Percentiles rank a stretch among this genome's conserved stretches.
Conservation (phyloP, 768 basidiomycete genomes). For the Calocera viscosa region DNA sequence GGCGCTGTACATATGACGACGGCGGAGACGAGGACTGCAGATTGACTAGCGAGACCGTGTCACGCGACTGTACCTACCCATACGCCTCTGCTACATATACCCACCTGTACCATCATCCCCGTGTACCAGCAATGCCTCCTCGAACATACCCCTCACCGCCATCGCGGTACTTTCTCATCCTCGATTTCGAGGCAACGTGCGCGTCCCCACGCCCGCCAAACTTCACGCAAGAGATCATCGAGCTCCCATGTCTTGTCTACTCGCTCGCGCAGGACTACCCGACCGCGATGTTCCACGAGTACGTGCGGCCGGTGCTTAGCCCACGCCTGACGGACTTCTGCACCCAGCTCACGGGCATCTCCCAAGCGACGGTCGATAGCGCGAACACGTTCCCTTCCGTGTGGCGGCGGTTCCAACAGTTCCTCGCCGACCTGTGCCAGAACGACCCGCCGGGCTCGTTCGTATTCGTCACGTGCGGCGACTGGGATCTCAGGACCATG, state of each 20-base stretch:
- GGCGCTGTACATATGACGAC: neutral
- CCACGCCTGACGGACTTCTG: constrained; percentile 14
- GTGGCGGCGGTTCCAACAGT: constrained; percentile 11
- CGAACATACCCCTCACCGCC: neutral
- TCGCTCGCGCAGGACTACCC: neutral
- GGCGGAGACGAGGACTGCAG: neutral
- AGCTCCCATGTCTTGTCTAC: constrained; percentile 8
- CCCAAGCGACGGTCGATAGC: constrained; percentile 14
- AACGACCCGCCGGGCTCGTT: constrained; percentile 3
- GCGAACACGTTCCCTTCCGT: constrained; percentile 11
- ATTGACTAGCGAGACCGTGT: neutral
- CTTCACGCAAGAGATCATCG: constrained; percentile 11
- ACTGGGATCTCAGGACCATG: constrained; percentile 13
- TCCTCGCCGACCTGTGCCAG: neutral
- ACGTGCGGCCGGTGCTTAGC: constrained; percentile 8
- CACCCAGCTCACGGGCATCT: constrained; percentile 14
- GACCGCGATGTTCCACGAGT: constrained; percentile 11
- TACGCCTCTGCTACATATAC: too few relatives aligned
- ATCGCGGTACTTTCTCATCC: constrained; percentile 4
- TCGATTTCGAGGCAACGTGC: constrained; percentile 13
- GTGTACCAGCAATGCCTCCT: constrained; percentile 1
- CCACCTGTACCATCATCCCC: neutral
- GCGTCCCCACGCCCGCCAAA: neutral
- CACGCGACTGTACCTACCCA: neutral
- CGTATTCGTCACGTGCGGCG: constrained; percentile 15